Evolutionary conservation across 2,329 filamentous ascomycete genomes (phyloP).

Genomic region (Aspergillus ibericus): DNA sequence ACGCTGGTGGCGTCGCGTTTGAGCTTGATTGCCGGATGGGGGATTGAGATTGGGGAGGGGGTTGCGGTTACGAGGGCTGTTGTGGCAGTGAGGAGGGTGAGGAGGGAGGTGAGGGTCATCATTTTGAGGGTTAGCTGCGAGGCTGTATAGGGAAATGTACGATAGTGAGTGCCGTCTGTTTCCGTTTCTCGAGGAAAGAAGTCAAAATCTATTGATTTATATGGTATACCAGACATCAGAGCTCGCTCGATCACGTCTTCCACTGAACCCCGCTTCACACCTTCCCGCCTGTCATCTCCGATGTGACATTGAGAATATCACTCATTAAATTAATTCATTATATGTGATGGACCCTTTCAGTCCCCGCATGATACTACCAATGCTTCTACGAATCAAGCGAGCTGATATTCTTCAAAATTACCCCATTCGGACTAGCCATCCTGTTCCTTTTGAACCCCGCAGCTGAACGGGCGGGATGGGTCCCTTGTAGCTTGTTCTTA

Average conservation of each 20-base stretch:
- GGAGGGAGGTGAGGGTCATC: background rate
- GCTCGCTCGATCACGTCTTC: background rate
- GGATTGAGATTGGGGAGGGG: background rate
- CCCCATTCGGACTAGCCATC: background rate
- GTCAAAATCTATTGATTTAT: no score
- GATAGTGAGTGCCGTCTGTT: no score
- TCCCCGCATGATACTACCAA: background rate
- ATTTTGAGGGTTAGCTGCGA: no score
- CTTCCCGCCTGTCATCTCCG: background rate
- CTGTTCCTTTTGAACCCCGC: background rate
- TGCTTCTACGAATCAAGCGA: background rate
- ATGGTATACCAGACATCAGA: background rate
- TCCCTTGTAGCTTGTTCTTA: background rate
- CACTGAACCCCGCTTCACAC: background rate
- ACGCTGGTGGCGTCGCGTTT: constrained; percentile 20
- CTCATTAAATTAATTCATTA: background rate
- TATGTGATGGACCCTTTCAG: background rate
- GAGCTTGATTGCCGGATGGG: background rate
- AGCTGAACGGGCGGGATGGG: background rate
- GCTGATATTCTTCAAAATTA: background rate
- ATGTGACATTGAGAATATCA: background rate
- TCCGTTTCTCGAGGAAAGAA: no score
- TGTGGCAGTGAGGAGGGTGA: constrained; percentile 9
- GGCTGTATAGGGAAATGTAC: no score
- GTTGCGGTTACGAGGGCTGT: constrained; percentile 8